A percentile compares a stretch with the other conserved stretches of the same genome.
These are phyloP conservation scores for Massarina eburnea DNA, from an alignment of 2,329 filamentous ascomycete genomes.

Conservation along the genomic window DNA sequence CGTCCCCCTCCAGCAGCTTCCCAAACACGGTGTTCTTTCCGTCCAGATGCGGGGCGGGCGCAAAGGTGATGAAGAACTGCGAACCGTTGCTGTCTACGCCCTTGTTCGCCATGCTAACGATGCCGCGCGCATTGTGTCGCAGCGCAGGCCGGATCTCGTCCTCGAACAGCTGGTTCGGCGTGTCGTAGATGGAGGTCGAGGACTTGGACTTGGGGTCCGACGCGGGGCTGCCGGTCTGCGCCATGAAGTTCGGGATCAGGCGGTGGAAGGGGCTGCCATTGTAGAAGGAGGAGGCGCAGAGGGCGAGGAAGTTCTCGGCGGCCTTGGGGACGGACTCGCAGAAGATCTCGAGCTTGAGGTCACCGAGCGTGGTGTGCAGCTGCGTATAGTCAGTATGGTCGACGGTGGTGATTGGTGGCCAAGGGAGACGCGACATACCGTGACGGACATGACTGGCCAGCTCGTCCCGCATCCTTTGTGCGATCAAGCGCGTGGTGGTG, in stretches of 20 bases:
- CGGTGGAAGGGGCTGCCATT: constrained; percentile 76
- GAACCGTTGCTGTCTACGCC: constrained; percentile 72
- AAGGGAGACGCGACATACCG: constrained; percentile 32
- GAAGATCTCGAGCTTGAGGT: constrained; percentile 94
- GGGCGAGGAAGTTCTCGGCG: constrained; percentile 86
- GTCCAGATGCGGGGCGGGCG: constrained; percentile 77
- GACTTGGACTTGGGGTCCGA: constrained; percentile 59
- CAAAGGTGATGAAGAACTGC: constrained; percentile 81
- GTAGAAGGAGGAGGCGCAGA: constrained; percentile 80
- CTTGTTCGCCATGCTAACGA: constrained; percentile 79
- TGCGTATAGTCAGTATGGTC: constrained; percentile 17
- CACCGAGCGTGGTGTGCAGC: constrained; percentile 84
- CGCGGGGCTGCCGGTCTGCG: constrained; percentile 67
- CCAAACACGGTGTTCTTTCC: constrained; percentile 85
- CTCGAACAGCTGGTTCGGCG: constrained; percentile 60
- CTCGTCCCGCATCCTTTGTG: constrained; percentile 10
- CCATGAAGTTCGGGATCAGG: constrained; percentile 78
- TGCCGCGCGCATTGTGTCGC: constrained; percentile 67
- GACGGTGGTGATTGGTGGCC: constrained; percentile 1
- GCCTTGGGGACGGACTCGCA: constrained; percentile 94
- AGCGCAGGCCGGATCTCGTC: constrained; percentile 77
- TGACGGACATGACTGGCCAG: constrained; percentile 50
- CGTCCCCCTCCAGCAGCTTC: constrained; percentile 62
- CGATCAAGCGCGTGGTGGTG: constrained; percentile 5
- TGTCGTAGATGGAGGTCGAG: constrained; percentile 69